Evolutionary conservation across 2,329 filamentous ascomycete genomes (phyloP).

Genomic region (Fusarium sp.): DNA sequence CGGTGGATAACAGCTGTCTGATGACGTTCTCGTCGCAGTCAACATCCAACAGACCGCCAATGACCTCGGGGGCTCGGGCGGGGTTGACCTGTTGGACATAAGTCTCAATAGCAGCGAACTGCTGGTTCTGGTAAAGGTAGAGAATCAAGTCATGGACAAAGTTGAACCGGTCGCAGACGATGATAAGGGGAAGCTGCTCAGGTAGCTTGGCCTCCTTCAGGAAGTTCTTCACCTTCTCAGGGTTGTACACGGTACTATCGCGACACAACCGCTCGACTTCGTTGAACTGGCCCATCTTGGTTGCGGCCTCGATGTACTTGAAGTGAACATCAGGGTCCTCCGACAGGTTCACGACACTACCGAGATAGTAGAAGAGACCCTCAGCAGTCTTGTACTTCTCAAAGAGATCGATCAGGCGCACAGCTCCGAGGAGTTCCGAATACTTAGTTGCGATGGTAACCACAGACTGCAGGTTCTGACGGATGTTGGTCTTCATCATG

Average conservation of each 20-base stretch:
- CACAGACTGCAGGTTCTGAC: slow-evolving; percentile 94
- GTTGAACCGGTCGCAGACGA: slow-evolving; percentile 99
- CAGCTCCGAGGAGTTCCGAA: slow-evolving; percentile 92
- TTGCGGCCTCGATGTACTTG: slow-evolving; percentile 99
- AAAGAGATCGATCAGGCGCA: slow-evolving; percentile 89
- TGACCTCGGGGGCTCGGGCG: slow-evolving; percentile 88
- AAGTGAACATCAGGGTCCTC: slow-evolving; percentile 97
- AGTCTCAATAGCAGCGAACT: slow-evolving; percentile 98
- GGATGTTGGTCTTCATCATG: slow-evolving; percentile 97
- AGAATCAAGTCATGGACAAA: slow-evolving; percentile 97
- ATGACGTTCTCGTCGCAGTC: slow-evolving; percentile 98
- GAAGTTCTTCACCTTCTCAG: slow-evolving; percentile 99
- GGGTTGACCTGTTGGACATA: slow-evolving; percentile 99
- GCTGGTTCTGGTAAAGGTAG: slow-evolving; percentile 98
- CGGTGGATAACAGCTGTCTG: slow-evolving; percentile 88
- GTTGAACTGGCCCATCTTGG: slow-evolving; percentile 91
- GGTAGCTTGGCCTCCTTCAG: slow-evolving; percentile 94
- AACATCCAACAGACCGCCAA: slow-evolving; percentile 94
- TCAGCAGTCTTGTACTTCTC: slow-evolving; percentile 98
- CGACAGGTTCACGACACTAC: slow-evolving; percentile 96
- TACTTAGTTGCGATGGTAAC: slow-evolving; percentile 98
- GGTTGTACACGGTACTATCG: slow-evolving; percentile 90
- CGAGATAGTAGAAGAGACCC: slow-evolving; percentile 97
- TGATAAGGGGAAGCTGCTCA: slow-evolving; percentile 96
- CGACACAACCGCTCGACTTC: slow-evolving; percentile 98